Evolutionary conservation across 768 basidiomycete species (phyloP).

Genomic region (Phanerochaete carnosa): DNA sequence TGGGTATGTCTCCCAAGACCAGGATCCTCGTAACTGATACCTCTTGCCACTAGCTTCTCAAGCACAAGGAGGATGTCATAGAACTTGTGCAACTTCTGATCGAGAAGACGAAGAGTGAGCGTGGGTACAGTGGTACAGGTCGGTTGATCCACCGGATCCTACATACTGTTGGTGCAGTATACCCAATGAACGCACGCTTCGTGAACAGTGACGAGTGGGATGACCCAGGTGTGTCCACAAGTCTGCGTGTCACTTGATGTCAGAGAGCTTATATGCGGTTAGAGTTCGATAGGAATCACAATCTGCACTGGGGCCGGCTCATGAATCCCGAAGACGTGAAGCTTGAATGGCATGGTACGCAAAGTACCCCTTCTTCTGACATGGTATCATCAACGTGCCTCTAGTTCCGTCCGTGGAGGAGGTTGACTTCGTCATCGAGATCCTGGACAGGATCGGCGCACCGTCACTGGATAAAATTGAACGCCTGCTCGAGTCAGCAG

Average conservation of each 20-base stretch:
- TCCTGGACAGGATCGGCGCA: conserved; percentile 63
- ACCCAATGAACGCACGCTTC: conserved; percentile 75
- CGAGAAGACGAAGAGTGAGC: conserved; percentile 82
- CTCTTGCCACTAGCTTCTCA: conserved; percentile 49
- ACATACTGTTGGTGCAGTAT: conserved; percentile 70
- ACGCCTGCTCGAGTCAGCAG: conserved; percentile 48
- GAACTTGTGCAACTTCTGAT: conserved; percentile 61
- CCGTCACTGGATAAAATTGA: conserved; percentile 72
- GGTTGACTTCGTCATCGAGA: conserved; percentile 74
- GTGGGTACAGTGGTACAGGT: conserved; percentile 81
- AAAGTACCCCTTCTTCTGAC: not conserved
- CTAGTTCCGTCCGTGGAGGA: conserved; percentile 65
- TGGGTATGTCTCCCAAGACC: conserved; percentile 33
- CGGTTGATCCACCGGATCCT: conserved; percentile 74
- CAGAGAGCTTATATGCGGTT: conserved; percentile 4
- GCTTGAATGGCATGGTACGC: conserved; percentile 84
- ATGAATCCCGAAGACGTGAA: conserved; percentile 77
- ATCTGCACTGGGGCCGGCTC: conserved; percentile 74
- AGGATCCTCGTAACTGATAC: not conserved
- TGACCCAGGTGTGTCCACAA: conserved; percentile 52
- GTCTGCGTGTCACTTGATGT: not conserved
- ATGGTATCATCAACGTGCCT: conserved; percentile 8
- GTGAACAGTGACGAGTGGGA: conserved; percentile 83
- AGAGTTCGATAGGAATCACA: conserved; percentile 66
- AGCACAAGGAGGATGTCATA: conserved; percentile 64